phyloP scores from a whole-genome alignment of 2,329 filamentous ascomycete genomes.

The Trichoderma koningiopsis region DNA sequence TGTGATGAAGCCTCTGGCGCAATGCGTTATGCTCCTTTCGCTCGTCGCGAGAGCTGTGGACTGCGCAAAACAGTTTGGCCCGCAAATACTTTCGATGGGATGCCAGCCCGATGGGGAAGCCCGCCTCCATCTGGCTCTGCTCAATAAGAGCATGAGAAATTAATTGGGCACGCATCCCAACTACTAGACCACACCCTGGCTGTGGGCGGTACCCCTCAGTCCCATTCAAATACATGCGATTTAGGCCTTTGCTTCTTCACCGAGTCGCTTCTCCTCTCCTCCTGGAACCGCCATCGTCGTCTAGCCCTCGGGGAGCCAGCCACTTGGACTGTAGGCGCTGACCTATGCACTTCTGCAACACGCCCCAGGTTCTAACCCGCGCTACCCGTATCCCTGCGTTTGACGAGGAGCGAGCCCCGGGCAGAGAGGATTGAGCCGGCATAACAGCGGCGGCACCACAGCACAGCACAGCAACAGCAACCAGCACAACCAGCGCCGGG shows the following conservation, averaged over 20 bases:
- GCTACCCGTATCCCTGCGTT: conserved; percentile 31
- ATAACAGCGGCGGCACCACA: conserved; percentile 12
- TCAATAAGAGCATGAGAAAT: conserved; percentile 18
- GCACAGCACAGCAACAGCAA: neutral
- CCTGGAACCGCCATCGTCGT: conserved; percentile 41
- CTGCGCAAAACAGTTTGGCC: conserved; percentile 7
- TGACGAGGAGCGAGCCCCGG: conserved; percentile 18
- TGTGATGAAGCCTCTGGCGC: conserved; percentile 8
- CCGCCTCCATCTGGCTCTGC: conserved; percentile 26
- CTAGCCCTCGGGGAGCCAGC: conserved; percentile 23
- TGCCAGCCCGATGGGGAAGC: conserved; percentile 29
- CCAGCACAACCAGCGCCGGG: conserved; percentile 16
- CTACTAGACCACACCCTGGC: conserved; percentile 20
- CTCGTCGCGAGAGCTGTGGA: neutral
- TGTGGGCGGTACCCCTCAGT: conserved; percentile 43
- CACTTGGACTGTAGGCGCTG: conserved; percentile 22
- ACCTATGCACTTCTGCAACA: conserved; percentile 32
- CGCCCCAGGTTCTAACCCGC: conserved; percentile 31
- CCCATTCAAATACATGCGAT: conserved; percentile 39
- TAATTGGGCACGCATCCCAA: conserved; percentile 25
- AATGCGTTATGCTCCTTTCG: conserved; percentile 2
- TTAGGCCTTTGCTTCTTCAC: conserved; percentile 44
- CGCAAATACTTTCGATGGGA: conserved; percentile 7
- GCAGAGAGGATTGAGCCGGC: conserved; percentile 6
- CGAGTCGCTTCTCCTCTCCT: conserved; percentile 44